Percentiles rank a stretch among this genome's conserved stretches.
phyloP scores from a whole-genome alignment of 1,139 yeast species.

The Kazachstania sp. region DNA sequence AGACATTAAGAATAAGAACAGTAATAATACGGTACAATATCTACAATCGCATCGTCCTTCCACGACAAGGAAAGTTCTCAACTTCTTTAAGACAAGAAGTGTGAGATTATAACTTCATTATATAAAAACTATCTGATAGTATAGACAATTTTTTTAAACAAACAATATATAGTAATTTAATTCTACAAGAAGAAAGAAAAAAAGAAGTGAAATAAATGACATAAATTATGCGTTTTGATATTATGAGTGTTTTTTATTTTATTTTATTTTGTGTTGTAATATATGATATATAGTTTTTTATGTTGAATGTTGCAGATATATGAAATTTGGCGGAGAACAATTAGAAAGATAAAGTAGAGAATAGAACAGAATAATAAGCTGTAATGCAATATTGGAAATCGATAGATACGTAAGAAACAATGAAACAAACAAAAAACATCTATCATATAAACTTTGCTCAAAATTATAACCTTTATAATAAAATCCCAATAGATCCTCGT shows the following conservation, averaged over 20 bases:
- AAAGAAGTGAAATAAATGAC: background rate
- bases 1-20: background rate
- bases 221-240: background rate
- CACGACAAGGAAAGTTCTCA: constrained; percentile 71
- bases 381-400: background rate
- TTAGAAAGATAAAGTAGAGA: background rate
- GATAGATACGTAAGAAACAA: background rate
- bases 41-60: constrained; percentile 36
- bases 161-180: background rate
- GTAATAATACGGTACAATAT: background rate
- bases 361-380: background rate
- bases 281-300: background rate
- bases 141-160: background rate
- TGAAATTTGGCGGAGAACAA: no score
- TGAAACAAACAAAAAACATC: background rate
- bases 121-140: background rate
- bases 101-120: constrained; percentile 28
- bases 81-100: constrained; percentile 72
- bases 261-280: background rate
- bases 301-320: background rate
- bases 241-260: background rate
- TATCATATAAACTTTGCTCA: constrained; percentile 1
- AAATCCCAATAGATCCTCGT: background rate
- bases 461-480: background rate
- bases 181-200: background rate